These are phyloP conservation scores for Podospora conica DNA, from an alignment of 495 filamentous ascomycete species.

Conservation along the genomic window DNA sequence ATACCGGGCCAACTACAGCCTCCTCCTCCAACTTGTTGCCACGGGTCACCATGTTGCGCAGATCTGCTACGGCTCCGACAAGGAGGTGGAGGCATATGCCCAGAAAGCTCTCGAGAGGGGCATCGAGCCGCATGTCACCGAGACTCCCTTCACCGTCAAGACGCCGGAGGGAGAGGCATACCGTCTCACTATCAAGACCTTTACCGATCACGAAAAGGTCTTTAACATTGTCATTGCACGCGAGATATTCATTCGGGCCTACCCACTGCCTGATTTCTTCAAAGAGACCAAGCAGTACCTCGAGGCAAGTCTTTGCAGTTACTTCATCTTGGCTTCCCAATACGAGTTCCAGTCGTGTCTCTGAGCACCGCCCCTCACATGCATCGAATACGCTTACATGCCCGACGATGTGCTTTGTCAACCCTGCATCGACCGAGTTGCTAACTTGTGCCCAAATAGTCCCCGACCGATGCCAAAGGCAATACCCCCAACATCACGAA, in stretches of 20 bases:
- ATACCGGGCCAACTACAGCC: conserved; percentile 27
- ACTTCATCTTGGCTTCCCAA: not conserved
- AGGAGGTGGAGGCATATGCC: conserved; percentile 17
- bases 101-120: conserved; percentile 16
- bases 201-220: conserved; percentile 22
- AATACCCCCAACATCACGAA: not conserved
- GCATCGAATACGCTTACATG: too few species aligned
- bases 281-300: conserved; percentile 21
- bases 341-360: too few species aligned
- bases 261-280: conserved; percentile 21
- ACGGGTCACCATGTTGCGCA: conserved; percentile 21
- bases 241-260: conserved; percentile 14
- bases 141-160: not conserved
- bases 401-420: too few species aligned
- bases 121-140: conserved; percentile 14
- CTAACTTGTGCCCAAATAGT: not conserved
- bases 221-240: conserved; percentile 21
- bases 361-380: too few species aligned
- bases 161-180: conserved; percentile 1
- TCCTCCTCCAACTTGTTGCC: conserved; percentile 18
- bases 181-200: conserved; percentile 15
- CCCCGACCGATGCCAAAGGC: not conserved
- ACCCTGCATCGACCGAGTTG: too few species aligned
- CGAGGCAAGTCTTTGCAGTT: conserved; percentile 13
- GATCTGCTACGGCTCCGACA: conserved; percentile 22